These are phyloP conservation scores for Tolypocladium amazonense DNA, from an alignment of 2,329 filamentous ascomycete species.

Conservation along the genomic window DNA sequence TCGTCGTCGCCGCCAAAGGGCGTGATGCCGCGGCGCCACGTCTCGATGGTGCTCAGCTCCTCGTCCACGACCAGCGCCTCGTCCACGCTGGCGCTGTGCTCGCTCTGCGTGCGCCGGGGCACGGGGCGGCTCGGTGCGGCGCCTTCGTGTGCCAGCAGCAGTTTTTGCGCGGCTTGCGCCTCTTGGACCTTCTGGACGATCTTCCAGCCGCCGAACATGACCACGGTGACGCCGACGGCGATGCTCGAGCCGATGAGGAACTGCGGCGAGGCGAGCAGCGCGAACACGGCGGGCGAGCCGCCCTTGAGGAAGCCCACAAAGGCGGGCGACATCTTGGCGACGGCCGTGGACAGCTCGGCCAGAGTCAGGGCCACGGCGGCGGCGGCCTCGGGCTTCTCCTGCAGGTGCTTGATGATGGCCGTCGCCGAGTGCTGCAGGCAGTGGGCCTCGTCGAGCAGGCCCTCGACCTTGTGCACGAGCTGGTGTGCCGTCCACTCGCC, in stretches of 20 bases:
- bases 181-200: conserved; percentile 78
- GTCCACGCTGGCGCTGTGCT: conserved; percentile 29
- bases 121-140: conserved; percentile 13
- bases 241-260: conserved; percentile 90
- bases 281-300: conserved; percentile 76
- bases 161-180: conserved; percentile 17
- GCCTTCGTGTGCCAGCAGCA: conserved; percentile 15
- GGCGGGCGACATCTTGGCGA: conserved; percentile 74
- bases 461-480: conserved; percentile 66
- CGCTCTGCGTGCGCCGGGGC: conserved; percentile 15
- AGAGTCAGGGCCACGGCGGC: conserved; percentile 88
- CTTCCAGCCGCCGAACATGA: conserved; percentile 94
- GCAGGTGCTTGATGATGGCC: conserved; percentile 64
- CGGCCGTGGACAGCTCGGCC: conserved; percentile 76
- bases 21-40: conserved; percentile 46
- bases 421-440: conserved; percentile 79
- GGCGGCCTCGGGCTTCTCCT: conserved; percentile 72
- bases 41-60: conserved; percentile 47
- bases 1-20: conserved; percentile 32
- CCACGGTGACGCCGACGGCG: conserved; percentile 84
- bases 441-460: conserved; percentile 73
- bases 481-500: conserved; percentile 36
- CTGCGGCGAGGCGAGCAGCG: conserved; percentile 77
- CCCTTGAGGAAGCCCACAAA: conserved; percentile 68
- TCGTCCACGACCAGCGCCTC: conserved; percentile 48